phyloP scores from a whole-genome alignment of 495 filamentous ascomycete species.

The Tuber melanosporum region DNA sequence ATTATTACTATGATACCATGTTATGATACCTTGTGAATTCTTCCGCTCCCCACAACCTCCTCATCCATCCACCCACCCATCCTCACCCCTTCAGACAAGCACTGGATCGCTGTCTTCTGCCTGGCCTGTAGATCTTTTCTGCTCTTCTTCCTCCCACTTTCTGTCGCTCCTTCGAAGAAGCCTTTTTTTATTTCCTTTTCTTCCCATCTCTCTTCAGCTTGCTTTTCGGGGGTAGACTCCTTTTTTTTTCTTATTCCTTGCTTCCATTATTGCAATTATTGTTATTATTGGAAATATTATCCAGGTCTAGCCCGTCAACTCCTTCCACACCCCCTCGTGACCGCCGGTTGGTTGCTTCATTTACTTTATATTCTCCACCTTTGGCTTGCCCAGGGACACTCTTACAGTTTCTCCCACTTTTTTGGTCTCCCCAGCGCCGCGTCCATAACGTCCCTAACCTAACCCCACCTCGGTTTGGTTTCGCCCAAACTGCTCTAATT shows the following conservation, averaged over 20 bases:
- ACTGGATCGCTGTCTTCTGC: neutral
- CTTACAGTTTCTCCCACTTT: neutral
- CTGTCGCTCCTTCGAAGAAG: slow-evolving; percentile 35
- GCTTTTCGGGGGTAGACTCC: slow-evolving; percentile 9
- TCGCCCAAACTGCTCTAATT: slow-evolving; percentile 14
- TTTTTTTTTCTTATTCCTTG: slow-evolving; percentile 10
- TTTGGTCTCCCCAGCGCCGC: neutral
- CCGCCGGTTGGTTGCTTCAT: slow-evolving; percentile 21
- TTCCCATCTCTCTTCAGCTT: slow-evolving; percentile 20
- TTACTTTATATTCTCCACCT: slow-evolving; percentile 14
- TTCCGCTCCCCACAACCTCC: neutral
- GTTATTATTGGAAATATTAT: slow-evolving; percentile 5
- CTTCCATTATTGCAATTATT: slow-evolving; percentile 16
- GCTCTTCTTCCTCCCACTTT: slow-evolving; percentile 23
- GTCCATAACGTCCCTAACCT: neutral
- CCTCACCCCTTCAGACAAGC: neutral
- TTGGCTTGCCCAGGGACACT: slow-evolving; percentile 1
- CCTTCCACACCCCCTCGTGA: neutral
- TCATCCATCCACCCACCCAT: neutral
- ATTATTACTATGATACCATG: neutral
- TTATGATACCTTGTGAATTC: neutral
- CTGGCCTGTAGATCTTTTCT: slow-evolving; percentile 9
- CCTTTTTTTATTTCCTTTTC: slow-evolving; percentile 20
- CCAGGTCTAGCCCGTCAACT: neutral
- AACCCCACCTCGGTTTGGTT: slow-evolving; percentile 4